phyloP scores from a whole-genome alignment of 208 protist species.

The Dictyostelium gargantuum region DNA sequence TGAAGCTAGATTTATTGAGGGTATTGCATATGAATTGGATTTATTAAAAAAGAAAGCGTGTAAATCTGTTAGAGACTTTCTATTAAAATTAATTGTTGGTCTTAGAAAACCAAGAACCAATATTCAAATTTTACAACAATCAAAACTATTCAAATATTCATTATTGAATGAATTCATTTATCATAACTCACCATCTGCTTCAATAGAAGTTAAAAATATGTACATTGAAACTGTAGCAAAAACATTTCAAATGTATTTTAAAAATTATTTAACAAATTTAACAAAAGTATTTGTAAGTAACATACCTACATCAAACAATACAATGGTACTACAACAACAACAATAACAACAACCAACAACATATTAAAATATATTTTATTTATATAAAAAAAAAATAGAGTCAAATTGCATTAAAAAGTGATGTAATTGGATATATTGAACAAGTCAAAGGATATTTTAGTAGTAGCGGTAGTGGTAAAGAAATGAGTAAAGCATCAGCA shows the following conservation, averaged over 20 bases:
- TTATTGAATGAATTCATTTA: conserved; percentile 47
- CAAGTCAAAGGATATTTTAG: conserved; percentile 30
- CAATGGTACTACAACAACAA: not conserved
- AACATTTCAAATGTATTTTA: conserved; percentile 38
- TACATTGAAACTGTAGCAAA: conserved; percentile 44
- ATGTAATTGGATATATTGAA: conserved; percentile 46
- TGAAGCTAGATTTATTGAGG: conserved; percentile 31
- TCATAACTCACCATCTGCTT: not conserved
- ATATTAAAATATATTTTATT: not conserved
- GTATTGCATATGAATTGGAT: conserved; percentile 45
- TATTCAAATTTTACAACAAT: conserved; percentile 50
- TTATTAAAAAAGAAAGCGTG: conserved; percentile 58
- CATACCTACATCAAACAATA: not conserved
- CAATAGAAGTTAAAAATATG: conserved; percentile 12
- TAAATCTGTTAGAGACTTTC: conserved; percentile 24
- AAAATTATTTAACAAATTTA: conserved; percentile 12
- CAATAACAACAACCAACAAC: too few relatives aligned
- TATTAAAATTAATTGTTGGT: conserved; percentile 39
- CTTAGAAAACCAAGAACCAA: conserved; percentile 59
- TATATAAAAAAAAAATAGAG: not conserved
- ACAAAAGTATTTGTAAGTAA: conserved; percentile 42
- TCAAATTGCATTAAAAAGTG: conserved; percentile 8
- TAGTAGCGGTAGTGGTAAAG: not conserved
- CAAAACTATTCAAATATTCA: conserved; percentile 42
- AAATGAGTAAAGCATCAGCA: conserved; percentile 29